These are phyloP conservation scores for Cercospora sojina DNA, from an alignment of 2,329 filamentous ascomycete genomes.

Conservation along the genomic window DNA sequence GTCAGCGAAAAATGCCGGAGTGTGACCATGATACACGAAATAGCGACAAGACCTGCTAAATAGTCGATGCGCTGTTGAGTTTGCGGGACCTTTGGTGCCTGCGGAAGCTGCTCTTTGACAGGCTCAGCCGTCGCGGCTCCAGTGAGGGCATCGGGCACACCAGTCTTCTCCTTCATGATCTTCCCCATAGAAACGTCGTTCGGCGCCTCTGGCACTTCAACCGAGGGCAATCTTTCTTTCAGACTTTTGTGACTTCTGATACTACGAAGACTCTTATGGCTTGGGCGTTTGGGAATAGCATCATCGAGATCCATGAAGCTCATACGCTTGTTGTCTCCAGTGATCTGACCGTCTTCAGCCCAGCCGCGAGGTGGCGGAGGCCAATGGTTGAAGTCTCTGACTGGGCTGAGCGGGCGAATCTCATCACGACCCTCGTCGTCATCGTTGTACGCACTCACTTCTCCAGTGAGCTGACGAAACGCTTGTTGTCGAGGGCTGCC, in stretches of 20 bases:
- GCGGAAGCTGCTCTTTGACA: slow-evolving; percentile 19
- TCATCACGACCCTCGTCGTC: slow-evolving; percentile 13
- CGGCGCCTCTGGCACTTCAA: slow-evolving; percentile 20
- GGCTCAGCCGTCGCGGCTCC: slow-evolving; percentile 23
- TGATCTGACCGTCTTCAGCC: neutral
- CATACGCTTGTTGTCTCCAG: slow-evolving; percentile 6
- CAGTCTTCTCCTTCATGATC: slow-evolving; percentile 18
- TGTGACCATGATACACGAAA: slow-evolving; percentile 48
- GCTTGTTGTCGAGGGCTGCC: slow-evolving; percentile 15
- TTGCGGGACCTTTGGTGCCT: slow-evolving; percentile 19
- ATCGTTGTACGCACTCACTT: neutral
- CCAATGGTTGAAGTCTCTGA: slow-evolving; percentile 7
- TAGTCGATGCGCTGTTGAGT: slow-evolving; percentile 45
- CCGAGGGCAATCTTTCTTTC: slow-evolving; percentile 3
- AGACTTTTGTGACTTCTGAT: slow-evolving; percentile 9
- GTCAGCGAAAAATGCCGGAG: slow-evolving; percentile 48
- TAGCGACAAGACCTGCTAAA: slow-evolving; percentile 48
- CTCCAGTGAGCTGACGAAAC: slow-evolving; percentile 19
- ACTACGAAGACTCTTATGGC: slow-evolving; percentile 2
- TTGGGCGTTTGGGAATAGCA: slow-evolving; percentile 1
- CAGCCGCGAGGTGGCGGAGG: neutral
- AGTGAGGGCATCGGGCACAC: slow-evolving; percentile 25
- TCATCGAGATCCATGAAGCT: slow-evolving; percentile 26
- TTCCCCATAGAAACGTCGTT: slow-evolving; percentile 21
- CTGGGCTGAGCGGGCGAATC: slow-evolving; percentile 16